Conservation (phyloP, 1,284 basidiomycete genomes). For the Rhodotorula mucilaginosa region DNA sequence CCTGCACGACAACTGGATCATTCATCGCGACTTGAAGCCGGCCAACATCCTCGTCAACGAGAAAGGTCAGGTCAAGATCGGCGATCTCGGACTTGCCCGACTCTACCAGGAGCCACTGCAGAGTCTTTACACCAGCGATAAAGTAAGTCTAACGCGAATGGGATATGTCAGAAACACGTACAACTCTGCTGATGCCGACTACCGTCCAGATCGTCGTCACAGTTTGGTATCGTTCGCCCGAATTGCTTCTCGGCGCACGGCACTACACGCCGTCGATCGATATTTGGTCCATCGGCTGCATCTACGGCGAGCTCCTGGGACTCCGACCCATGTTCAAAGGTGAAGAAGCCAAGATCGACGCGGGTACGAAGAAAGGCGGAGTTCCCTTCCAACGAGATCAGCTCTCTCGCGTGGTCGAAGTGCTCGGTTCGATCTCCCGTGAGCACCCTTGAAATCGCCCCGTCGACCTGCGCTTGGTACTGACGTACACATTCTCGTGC, state of each 20-base stretch:
- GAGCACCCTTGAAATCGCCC: constrained; percentile 39
- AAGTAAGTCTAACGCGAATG: constrained; percentile 52
- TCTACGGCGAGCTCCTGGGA: constrained; percentile 90
- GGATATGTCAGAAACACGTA: too few relatives aligned
- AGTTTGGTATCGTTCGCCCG: constrained; percentile 97
- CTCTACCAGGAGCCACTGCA: constrained; percentile 81
- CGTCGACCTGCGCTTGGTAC: background rate
- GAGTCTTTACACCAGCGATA: constrained; percentile 74
- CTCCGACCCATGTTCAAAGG: constrained; percentile 97
- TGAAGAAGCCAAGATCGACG: constrained; percentile 92
- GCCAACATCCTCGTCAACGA: constrained; percentile 96
- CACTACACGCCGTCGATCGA: constrained; percentile 96
- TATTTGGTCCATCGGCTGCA: constrained; percentile 94
- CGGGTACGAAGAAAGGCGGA: constrained; percentile 56
- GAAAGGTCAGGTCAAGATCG: constrained; percentile 90
- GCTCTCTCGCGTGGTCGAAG: constrained; percentile 88
- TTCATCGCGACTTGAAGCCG: constrained; percentile 96
- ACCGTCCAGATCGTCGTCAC: constrained; percentile 75
- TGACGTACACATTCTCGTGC: background rate
- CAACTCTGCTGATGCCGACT: background rate
- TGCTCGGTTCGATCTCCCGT: constrained; percentile 86
- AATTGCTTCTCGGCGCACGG: constrained; percentile 87
- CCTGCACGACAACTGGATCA: constrained; percentile 89
- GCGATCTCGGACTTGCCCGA: constrained; percentile 90
- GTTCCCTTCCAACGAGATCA: constrained; percentile 95